Evolutionary conservation across 2,329 filamentous ascomycete species (phyloP).

Genomic region (Penicillium sp.): DNA sequence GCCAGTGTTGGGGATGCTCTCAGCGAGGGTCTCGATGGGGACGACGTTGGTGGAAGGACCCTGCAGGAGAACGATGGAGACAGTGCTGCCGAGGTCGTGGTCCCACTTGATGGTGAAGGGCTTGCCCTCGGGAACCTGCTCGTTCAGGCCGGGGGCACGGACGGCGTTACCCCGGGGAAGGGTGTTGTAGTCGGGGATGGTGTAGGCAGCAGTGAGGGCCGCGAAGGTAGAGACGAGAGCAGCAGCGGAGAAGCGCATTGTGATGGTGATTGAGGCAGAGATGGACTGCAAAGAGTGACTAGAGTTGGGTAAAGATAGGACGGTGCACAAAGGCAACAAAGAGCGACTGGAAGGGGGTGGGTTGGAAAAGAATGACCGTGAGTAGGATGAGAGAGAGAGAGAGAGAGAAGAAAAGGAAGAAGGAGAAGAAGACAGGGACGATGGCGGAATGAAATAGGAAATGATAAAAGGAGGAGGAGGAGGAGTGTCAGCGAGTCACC

Average conservation of each 20-base stretch:
- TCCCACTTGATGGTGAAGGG: constrained; percentile 63
- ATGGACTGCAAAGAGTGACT: constrained; percentile 32
- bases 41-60: constrained; percentile 60
- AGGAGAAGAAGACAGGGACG: constrained; percentile 20
- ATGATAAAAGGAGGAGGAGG: not conserved
- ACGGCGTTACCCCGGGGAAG: constrained; percentile 59
- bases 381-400: constrained; percentile 20
- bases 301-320: constrained; percentile 22
- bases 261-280: constrained; percentile 23
- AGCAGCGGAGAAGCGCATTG: constrained; percentile 46
- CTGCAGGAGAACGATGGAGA: constrained; percentile 64
- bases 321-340: constrained; percentile 23
- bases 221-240: constrained; percentile 44
- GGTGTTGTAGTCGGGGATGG: constrained; percentile 41
- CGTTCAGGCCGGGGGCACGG: constrained; percentile 53
- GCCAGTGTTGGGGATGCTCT: constrained; percentile 61
- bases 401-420: constrained; percentile 14
- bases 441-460: constrained; percentile 16
- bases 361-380: constrained; percentile 11
- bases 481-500: not conserved
- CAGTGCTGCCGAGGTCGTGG: constrained; percentile 40
- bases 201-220: constrained; percentile 45
- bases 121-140: constrained; percentile 59
- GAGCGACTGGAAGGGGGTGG: constrained; percentile 30
- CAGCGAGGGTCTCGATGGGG: constrained; percentile 56